A percentile compares a stretch with the other conserved stretches of the same genome.
phyloP scores from a whole-genome alignment of 495 filamentous ascomycete genomes.

The Aspergillus cavernicola region DNA sequence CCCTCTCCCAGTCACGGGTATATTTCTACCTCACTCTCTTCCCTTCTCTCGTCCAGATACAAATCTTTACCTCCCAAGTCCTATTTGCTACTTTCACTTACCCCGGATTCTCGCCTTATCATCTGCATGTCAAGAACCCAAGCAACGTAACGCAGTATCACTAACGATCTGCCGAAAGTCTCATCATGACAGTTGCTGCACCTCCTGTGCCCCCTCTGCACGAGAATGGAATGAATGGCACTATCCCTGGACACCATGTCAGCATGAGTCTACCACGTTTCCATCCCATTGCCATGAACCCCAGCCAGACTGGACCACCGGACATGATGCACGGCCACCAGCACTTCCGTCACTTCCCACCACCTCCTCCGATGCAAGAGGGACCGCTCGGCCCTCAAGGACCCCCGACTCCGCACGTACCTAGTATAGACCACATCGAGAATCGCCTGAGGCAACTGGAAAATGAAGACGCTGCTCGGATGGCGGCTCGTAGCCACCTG shows the following conservation, averaged over 20 bases:
- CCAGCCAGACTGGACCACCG: conserved; percentile 33
- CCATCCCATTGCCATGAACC: conserved; percentile 48
- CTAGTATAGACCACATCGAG: conserved; percentile 43
- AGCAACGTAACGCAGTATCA: conserved; percentile 5
- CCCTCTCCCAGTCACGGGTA: no score
- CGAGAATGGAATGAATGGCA: conserved; percentile 35
- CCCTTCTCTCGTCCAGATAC: not conserved
- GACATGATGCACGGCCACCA: conserved; percentile 39
- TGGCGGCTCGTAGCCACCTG: conserved; percentile 40
- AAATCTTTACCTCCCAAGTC: no score
- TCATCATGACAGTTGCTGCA: conserved; percentile 39
- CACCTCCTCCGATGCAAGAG: conserved; percentile 34
- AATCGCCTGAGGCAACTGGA: conserved; percentile 43
- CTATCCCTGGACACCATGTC: conserved; percentile 28
- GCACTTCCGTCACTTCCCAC: conserved; percentile 37
- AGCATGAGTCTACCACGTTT: conserved; percentile 39
- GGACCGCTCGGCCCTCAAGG: conserved; percentile 30
- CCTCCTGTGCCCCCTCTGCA: conserved; percentile 38
- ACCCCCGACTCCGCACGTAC: conserved; percentile 26
- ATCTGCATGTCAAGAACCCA: conserved; percentile 9
- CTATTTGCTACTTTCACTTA: not conserved
- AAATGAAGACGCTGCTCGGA: conserved; percentile 45
- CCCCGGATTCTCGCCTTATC: not conserved
- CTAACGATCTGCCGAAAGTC: conserved; percentile 11
- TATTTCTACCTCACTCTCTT: conserved; percentile 9